Evolutionary conservation across 1,284 basidiomycete species (phyloP).

Genomic region (Clitocybe nebularis): DNA sequence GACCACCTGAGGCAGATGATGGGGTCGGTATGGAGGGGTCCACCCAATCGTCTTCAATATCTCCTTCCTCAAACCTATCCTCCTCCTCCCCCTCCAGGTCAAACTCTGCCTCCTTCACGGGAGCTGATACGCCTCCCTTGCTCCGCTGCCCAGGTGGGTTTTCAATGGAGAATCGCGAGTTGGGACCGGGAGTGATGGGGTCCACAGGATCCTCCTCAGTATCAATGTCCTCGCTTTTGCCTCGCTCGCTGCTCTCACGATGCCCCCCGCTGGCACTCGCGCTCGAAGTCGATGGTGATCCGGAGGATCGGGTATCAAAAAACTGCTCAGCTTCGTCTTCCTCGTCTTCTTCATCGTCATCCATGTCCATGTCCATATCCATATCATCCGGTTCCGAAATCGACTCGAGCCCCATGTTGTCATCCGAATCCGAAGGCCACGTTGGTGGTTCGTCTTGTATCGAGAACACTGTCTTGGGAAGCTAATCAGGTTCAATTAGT

Average conservation of each 20-base stretch:
- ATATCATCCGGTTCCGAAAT: constrained; percentile 74
- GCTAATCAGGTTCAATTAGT: constrained; percentile 34
- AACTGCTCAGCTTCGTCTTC: constrained; percentile 33
- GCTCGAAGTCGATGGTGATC: constrained; percentile 33
- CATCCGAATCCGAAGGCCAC: constrained; percentile 74
- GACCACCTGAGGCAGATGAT: constrained; percentile 5
- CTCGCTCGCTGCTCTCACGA: constrained; percentile 22
- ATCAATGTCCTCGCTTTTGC: constrained; percentile 49
- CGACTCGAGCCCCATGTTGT: constrained; percentile 75
- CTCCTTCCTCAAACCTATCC: constrained; percentile 36
- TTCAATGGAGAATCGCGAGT: constrained; percentile 41
- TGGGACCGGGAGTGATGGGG: constrained; percentile 60
- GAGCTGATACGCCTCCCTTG: constrained; percentile 16
- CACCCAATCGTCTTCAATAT: constrained; percentile 56
- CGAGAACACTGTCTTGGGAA: constrained; percentile 75
- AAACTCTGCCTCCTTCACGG: constrained; percentile 1
- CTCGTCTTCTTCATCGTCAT: constrained; percentile 25
- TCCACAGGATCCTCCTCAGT: constrained; percentile 66
- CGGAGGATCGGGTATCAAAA: constrained; percentile 45
- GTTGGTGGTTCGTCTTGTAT: constrained; percentile 82
- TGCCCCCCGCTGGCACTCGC: constrained; percentile 22
- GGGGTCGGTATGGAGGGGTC: constrained; percentile 20
- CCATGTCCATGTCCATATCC: constrained; percentile 41
- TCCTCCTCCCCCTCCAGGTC: constrained; percentile 19
- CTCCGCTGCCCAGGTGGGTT: constrained; percentile 16